Evolutionary conservation across 2,329 filamentous ascomycete genomes (phyloP).

Genomic region (Microsporum ferrugineum): DNA sequence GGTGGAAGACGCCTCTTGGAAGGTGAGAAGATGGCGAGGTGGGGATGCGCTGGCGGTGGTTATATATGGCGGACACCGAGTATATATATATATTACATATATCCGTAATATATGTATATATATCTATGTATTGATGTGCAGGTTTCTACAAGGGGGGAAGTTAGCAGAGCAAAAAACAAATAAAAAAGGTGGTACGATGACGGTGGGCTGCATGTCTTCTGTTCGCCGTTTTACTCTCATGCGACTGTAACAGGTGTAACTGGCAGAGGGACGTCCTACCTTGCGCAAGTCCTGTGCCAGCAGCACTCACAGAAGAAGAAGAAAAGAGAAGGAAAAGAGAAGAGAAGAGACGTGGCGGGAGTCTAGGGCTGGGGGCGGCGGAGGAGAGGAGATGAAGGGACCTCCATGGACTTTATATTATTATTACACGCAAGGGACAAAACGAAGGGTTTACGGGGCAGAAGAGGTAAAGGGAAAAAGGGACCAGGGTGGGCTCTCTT

Average conservation of each 20-base stretch:
- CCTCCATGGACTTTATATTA: too few species aligned
- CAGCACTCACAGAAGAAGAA: not conserved
- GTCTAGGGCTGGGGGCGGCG: not conserved
- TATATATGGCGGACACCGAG: too few species aligned
- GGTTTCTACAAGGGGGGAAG: too few species aligned
- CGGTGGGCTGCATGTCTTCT: not conserved
- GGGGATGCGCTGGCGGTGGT: not conserved
- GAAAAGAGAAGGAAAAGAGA: not conserved
- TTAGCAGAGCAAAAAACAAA: not conserved
- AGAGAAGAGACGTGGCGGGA: not conserved
- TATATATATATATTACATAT: too few species aligned
- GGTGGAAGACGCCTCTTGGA: not conserved
- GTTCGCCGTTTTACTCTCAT: not conserved
- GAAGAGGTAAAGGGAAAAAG: not conserved
- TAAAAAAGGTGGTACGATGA: not conserved
- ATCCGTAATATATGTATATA: too few species aligned
- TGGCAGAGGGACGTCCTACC: not conserved
- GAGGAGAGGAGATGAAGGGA: not conserved
- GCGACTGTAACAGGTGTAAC: not conserved
- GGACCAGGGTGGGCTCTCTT: not conserved
- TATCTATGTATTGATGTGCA: too few species aligned
- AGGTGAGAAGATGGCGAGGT: not conserved
- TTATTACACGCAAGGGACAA: not conserved
- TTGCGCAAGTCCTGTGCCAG: not conserved
- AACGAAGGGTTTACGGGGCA: not conserved